Evolutionary conservation across 495 filamentous ascomycete genomes (phyloP).

Genomic region (Chaetomium tenue): DNA sequence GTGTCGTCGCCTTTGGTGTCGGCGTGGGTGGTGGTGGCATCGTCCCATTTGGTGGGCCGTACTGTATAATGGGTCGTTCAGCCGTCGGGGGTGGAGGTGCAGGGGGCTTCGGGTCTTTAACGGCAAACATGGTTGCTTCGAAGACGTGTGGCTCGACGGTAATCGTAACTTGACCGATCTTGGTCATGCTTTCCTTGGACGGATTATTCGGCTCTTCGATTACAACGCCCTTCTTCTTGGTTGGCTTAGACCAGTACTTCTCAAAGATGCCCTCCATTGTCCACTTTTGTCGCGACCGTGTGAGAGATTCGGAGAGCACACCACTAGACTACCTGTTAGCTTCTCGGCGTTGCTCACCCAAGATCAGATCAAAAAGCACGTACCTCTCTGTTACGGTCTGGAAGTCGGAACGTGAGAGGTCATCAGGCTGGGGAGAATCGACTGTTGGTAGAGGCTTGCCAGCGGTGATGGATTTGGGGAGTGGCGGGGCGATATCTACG

Average conservation of each 20-base stretch:
- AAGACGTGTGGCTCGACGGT: constrained; percentile 89
- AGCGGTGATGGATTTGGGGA: constrained; percentile 55
- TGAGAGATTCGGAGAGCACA: constrained; percentile 77
- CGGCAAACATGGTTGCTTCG: constrained; percentile 78
- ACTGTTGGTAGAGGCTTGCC: constrained; percentile 73
- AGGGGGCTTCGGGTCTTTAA: constrained; percentile 65
- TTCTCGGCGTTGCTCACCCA: neutral
- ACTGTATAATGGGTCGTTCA: constrained; percentile 65
- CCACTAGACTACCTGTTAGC: constrained; percentile 55
- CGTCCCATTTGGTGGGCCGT: constrained; percentile 61
- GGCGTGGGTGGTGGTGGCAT: constrained; percentile 56
- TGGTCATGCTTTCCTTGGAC: constrained; percentile 80
- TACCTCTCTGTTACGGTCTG: constrained; percentile 85
- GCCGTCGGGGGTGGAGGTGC: constrained; percentile 32
- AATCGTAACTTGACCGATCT: constrained; percentile 75
- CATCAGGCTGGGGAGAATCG: constrained; percentile 61
- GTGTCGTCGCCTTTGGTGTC: constrained; percentile 39
- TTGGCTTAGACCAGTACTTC: constrained; percentile 89
- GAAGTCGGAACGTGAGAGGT: constrained; percentile 66
- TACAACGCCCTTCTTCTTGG: constrained; percentile 70
- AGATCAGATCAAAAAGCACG: constrained; percentile 8
- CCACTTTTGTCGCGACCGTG: constrained; percentile 86
- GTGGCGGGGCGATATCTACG: constrained; percentile 51
- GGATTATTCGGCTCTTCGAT: constrained; percentile 74
- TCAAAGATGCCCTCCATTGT: constrained; percentile 83